Evolutionary conservation across 2,329 filamentous ascomycete genomes (phyloP), one percentile per base, ranked within the genome.

Genomic region (Stachybotrys echinatus): DNA sequence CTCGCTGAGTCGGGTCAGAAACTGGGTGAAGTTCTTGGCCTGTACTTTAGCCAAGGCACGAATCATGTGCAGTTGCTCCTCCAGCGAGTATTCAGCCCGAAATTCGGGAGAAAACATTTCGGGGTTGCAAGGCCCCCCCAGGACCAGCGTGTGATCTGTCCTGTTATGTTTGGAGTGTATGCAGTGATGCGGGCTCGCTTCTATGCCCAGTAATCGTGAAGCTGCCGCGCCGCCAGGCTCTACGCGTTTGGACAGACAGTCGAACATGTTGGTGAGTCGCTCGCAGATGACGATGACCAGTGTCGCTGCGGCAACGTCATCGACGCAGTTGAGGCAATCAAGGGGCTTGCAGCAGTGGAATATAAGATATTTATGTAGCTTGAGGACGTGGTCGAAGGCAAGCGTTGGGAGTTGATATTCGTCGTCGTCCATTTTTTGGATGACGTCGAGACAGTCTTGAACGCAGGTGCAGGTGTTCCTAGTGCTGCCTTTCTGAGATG

Each of bases 61-160:
- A 12, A 63, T 60, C 59, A 65, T 62, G 48, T 63, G 60, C 6
- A 61, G 40, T 45, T 64, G 62, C 52, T 65, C 62, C 51, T 65
- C 59, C 27, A 57, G 48, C 3, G 61, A 62, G 45, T 63, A 65
- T 34, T 56, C 52, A 17, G 42, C 53, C 21, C 56, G 52, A 20
- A 63, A 58, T 18, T 58, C 55, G 17, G 55, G 48, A 12, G 58
- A 60, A 42, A 65, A 64, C 50, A 64, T 47, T 3, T 56, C 43
- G 3, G 56, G 52, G 47, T 57, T 65, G 52, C 61, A 65, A 1
- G 42, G 23, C 20, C 45, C 40, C 17, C 48, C 20, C 19, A 50
- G 52, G 10, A 53, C 50, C 12, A 47, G 38, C 7, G 49, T 49
- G 47, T 55, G 57, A 37, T 57, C 56, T 17, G 61, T 50, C 20